Base-by-base conservation (phyloP, 1,284 basidiomycete species). In the Austroboletus novae-zelandiae region DNA sequence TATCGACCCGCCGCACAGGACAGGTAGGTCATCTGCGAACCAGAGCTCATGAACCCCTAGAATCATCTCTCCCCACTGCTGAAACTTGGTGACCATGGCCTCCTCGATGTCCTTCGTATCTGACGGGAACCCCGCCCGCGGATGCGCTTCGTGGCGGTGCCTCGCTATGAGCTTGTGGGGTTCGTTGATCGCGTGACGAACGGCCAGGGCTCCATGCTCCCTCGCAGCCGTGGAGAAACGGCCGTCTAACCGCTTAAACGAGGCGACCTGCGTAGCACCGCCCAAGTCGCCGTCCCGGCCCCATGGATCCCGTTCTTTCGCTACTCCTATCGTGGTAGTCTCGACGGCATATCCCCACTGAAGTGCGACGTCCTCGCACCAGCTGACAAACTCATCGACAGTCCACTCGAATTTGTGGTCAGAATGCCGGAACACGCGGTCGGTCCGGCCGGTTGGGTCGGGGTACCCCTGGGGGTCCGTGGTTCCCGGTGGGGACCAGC, bases 341-440 rank as follows among this genome's bases (percentile, higher is more conserved):
- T 81, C 72, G 6, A 87, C 78, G 1, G 74, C 71, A 57, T 92
- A 94, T 6, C 89, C 91, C 86, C 89, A 94, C 53, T 82, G 78
- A 9, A 68, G 68, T 1, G 89, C 90, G 3, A 75, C 76, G 1
- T 65, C 67, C 23, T 70, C 60, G 59, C 88, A 93, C 88, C 91
- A 97, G 9, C 62, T 59, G 29, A 70, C 65, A 66, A 95, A 97
- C 65, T 97, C 94, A 4, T 81, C 79, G 0, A 73, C 68, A 0
- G 91, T 96, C 90, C 91, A 96, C 69, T 98, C 94, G 61, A 96
- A 91, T 65, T 95, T 91, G 71, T 98, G 95, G 62, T 97, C 94
- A 18, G 74, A 67, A 65, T 98, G 86, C 50, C 95, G 74, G 69
- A 89, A 89, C 23, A 83, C 65, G 3, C 91, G 79, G 41, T 81